These are phyloP conservation scores for Castanospermum australe DNA, from an alignment of 306 rosid species.

Conservation along the genomic window DNA sequence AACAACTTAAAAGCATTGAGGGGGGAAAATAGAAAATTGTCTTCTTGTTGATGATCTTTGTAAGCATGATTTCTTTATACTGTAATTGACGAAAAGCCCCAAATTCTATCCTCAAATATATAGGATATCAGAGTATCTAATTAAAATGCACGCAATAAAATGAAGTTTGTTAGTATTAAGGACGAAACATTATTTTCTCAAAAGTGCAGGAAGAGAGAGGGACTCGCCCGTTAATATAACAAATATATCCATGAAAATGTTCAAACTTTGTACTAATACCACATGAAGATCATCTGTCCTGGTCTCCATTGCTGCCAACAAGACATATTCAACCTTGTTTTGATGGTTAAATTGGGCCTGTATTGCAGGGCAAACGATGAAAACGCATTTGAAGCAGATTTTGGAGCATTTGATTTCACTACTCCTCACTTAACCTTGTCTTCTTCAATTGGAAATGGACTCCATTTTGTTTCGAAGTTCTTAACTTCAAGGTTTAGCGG, in stretches of 20 bases:
- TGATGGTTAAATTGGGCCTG: background rate
- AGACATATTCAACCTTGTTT: background rate
- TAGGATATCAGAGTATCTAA: too few species aligned
- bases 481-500: conserved; percentile 50
- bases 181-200: background rate
- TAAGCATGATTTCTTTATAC: too few species aligned
- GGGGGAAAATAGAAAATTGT: too few species aligned
- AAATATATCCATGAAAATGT: background rate
- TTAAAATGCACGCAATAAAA: too few species aligned
- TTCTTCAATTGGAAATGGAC: conserved; percentile 78
- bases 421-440: conserved; percentile 58
- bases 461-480: conserved; percentile 53
- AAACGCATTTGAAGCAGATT: conserved; percentile 69
- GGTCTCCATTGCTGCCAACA: background rate
- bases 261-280: background rate
- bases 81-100: too few species aligned
- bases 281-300: background rate
- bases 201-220: background rate
- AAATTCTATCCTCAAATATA: too few species aligned
- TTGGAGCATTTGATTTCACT: conserved; percentile 58
- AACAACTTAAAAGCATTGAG: too few species aligned
- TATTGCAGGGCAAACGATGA: conserved; percentile 67
- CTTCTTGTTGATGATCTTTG: too few species aligned
- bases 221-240: background rate
- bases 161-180: too few species aligned